These are phyloP conservation scores for Solanum etuberosum DNA, from an alignment of 257 asterid genomes.

Conservation along the genomic window DNA sequence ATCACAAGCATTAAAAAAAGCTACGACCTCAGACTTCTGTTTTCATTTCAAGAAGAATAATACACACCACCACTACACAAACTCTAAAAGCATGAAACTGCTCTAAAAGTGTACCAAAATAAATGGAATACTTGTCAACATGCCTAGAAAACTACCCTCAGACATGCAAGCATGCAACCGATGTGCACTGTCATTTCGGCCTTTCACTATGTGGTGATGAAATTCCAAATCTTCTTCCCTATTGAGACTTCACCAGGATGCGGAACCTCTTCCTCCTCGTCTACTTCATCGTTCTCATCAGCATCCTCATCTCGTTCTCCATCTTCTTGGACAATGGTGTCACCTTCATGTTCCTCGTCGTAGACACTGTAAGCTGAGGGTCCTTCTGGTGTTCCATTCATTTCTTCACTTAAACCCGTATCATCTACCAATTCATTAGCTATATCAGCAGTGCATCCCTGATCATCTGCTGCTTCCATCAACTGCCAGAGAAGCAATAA, in stretches of 20 bases:
- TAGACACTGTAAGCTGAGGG: constrained; percentile 11
- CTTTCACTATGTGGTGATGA: constrained; percentile 54
- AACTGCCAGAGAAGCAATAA: constrained; percentile 22
- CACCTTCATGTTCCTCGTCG: background rate
- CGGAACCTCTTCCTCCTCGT: constrained; percentile 42
- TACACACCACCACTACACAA: background rate
- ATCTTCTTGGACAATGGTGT: background rate
- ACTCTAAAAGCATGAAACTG: background rate
- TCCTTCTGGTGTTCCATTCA: constrained; percentile 38
- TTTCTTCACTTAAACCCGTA: constrained; percentile 42
- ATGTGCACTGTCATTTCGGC: background rate
- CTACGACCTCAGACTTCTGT: background rate
- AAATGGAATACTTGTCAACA: background rate
- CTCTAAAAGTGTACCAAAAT: background rate
- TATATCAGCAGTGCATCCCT: constrained; percentile 15
- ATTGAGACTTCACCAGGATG: constrained; percentile 91
- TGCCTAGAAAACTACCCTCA: background rate
- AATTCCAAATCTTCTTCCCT: constrained; percentile 90
- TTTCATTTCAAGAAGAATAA: background rate
- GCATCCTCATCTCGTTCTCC: background rate
- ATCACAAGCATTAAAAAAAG: background rate
- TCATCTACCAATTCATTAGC: constrained; percentile 14
- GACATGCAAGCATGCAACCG: background rate
- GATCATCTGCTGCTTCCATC: constrained; percentile 24
- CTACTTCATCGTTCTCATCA: constrained; percentile 18